These are phyloP conservation scores for Phaseolus coccineus DNA, from an alignment of 331 rosid species.

Conservation along the genomic window DNA sequence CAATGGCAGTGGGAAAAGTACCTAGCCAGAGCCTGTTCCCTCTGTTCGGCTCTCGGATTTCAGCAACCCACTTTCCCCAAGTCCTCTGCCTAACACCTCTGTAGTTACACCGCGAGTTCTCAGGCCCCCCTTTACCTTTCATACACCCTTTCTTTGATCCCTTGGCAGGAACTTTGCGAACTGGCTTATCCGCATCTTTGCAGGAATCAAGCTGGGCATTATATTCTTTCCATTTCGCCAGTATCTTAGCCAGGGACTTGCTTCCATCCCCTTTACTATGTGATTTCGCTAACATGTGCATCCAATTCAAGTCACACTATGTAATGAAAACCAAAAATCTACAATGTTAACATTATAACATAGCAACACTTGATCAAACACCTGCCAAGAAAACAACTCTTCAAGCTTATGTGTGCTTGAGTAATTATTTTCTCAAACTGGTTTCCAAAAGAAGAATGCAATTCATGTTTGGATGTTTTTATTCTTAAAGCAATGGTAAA, in stretches of 20 bases:
- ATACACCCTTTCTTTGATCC: conserved; percentile 86
- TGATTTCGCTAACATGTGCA: conserved; percentile 59
- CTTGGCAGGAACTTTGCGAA: conserved; percentile 76
- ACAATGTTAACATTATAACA: conserved; percentile 12
- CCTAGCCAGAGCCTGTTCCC: conserved; percentile 84
- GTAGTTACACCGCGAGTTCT: conserved; percentile 80
- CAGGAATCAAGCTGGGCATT: conserved; percentile 66
- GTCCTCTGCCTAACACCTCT: conserved; percentile 92
- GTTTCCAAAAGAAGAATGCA: background rate
- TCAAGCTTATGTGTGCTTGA: background rate
- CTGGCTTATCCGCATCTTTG: conserved; percentile 48
- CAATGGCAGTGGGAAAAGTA: conserved; percentile 75
- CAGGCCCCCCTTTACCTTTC: conserved; percentile 95
- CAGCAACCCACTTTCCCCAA: conserved; percentile 93
- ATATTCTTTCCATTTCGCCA: conserved; percentile 73
- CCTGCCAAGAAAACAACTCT: conserved; percentile 53
- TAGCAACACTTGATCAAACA: conserved; percentile 22
- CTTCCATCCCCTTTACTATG: conserved; percentile 67
- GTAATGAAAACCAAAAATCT: conserved; percentile 32
- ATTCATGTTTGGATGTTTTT: background rate
- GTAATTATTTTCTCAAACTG: background rate
- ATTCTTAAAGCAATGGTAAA: background rate
- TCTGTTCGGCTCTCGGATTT: conserved; percentile 74
- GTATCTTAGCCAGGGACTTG: conserved; percentile 51
- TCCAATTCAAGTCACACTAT: conserved; percentile 58